Percentiles rank a stretch among this genome's conserved stretches.
Conservation (phyloP, 345 rosid species). For the Ceriops zippeliana region DNA sequence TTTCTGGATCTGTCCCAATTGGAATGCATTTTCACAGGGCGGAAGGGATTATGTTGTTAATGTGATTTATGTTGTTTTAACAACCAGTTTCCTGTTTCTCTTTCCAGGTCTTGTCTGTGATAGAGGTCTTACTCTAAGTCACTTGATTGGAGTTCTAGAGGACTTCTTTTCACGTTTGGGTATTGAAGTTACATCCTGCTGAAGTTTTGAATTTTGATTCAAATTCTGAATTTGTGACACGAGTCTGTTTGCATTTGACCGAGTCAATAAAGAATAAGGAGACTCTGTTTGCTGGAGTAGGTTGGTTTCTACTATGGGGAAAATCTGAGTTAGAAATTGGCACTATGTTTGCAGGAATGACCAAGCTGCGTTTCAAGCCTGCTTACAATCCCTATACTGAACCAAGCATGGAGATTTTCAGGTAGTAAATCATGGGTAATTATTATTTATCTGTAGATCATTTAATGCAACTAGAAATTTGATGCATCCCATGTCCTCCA, state of each 20-base stretch:
- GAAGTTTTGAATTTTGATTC: background rate
- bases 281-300: background rate
- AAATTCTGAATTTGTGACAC: background rate
- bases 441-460: background rate
- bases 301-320: background rate
- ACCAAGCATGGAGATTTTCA: conserved; percentile 96
- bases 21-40: background rate
- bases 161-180: conserved; percentile 93
- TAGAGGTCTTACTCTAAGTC: conserved; percentile 86
- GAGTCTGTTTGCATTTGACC: no score
- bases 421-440: conserved; percentile 35
- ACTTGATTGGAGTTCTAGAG: conserved; percentile 76
- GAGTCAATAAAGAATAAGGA: no score
- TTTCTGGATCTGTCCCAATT: background rate
- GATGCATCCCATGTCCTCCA: conserved; percentile 19
- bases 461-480: conserved; percentile 1
- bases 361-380: conserved; percentile 81
- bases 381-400: conserved; percentile 97
- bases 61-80: background rate
- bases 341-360: conserved; percentile 57
- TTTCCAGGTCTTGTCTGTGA: conserved; percentile 88
- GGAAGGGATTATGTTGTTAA: background rate
- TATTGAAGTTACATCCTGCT: conserved; percentile 19
- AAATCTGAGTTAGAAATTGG: background rate
- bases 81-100: conserved; percentile 7